These are phyloP conservation scores for Juncus effusus DNA, from an alignment of 176 grass and related monocot species.

Conservation along the genomic window DNA sequence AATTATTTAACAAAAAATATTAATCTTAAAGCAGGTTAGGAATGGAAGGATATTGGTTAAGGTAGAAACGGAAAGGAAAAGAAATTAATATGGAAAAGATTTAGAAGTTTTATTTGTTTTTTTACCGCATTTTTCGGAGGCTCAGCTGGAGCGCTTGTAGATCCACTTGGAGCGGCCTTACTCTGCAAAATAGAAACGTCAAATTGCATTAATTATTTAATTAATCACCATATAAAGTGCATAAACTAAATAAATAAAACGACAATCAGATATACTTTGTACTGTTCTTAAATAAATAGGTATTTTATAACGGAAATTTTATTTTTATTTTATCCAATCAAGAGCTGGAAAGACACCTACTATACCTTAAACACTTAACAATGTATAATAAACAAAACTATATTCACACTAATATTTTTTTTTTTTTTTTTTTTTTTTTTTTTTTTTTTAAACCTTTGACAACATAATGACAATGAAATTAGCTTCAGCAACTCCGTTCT, in stretches of 20 bases:
- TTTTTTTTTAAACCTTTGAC: too few species aligned
- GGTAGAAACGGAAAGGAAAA: background rate
- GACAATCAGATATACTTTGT: too few species aligned
- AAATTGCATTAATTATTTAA: too few species aligned
- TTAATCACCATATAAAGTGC: too few species aligned
- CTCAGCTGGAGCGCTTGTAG: constrained; percentile 40
- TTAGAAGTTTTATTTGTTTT: background rate
- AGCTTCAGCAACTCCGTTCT: constrained; percentile 72
- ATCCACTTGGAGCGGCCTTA: constrained; percentile 65
- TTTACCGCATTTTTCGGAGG: constrained; percentile 46
- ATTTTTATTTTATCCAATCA: too few species aligned
- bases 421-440: too few species aligned
- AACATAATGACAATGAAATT: constrained; percentile 88
- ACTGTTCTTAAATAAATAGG: too few species aligned
- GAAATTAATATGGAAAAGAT: background rate
- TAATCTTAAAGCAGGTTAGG: constrained; percentile 4
- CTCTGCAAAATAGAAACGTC: constrained; percentile 35
- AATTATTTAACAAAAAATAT: constrained; percentile 4
- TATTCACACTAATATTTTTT: background rate
- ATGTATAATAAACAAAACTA: too few species aligned
- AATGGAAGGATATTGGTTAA: background rate
- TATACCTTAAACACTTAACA: too few species aligned
- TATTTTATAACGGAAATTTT: too few species aligned
- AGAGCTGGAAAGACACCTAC: too few species aligned
- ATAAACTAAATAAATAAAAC: too few species aligned